phyloP scores from a whole-genome alignment of 441 rosid genomes.

The Populus hybrid region DNA sequence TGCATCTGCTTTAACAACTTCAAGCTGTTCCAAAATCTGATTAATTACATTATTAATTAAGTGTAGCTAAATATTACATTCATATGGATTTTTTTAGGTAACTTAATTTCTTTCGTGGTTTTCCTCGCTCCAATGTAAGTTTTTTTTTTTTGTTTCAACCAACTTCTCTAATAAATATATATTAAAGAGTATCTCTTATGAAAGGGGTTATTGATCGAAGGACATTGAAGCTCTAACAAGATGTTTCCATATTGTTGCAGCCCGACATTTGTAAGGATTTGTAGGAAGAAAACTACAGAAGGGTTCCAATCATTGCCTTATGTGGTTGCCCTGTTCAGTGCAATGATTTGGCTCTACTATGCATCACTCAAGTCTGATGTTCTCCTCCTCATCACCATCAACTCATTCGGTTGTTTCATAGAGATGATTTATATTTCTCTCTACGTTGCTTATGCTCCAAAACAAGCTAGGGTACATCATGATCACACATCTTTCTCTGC shows the following conservation, averaged over 20 bases:
- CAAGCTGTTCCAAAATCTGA: background rate
- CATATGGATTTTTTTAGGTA: constrained; percentile 42
- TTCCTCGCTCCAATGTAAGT: constrained; percentile 83
- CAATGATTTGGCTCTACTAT: constrained; percentile 80
- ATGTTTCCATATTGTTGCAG: constrained; percentile 28
- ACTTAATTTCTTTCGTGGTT: constrained; percentile 64
- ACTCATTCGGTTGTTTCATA: constrained; percentile 65
- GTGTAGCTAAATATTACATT: background rate
- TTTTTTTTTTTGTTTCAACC: background rate
- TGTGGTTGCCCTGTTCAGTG: constrained; percentile 69
- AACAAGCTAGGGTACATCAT: constrained; percentile 41
- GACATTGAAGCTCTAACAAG: background rate
- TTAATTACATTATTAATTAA: background rate
- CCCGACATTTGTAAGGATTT: constrained; percentile 66
- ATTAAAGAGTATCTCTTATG: background rate
- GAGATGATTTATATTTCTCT: constrained; percentile 60
- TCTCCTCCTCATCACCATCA: constrained; percentile 70
- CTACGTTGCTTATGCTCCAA: constrained; percentile 54
- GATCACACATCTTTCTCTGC: background rate
- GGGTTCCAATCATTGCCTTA: constrained; percentile 80
- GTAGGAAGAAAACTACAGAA: constrained; percentile 68
- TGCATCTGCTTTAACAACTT: background rate
- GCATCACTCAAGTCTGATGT: constrained; percentile 52
- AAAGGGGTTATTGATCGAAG: background rate
- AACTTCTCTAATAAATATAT: background rate